Conservation (phyloP, 371 early-diverging fungal species). For the Saksenaea vasiformis region DNA sequence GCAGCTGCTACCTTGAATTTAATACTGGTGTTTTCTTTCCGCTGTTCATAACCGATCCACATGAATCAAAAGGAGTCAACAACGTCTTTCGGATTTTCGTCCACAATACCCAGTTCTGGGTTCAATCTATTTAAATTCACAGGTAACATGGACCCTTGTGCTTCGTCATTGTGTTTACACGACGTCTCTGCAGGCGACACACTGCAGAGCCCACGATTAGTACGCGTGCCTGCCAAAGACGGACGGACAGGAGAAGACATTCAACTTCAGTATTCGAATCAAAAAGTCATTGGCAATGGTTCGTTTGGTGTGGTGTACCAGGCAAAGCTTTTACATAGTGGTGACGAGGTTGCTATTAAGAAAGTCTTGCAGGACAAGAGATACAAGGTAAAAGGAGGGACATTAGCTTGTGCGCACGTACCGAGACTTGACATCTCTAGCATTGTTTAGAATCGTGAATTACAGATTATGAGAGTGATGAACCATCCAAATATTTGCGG, state of each 20-base stretch:
- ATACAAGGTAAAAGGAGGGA: slow-evolving; percentile 73
- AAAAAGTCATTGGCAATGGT: slow-evolving; percentile 92
- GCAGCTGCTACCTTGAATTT: not conserved
- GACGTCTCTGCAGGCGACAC: slow-evolving; percentile 10
- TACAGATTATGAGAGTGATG: slow-evolving; percentile 93
- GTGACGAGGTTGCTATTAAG: slow-evolving; percentile 89
- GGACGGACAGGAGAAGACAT: slow-evolving; percentile 81
- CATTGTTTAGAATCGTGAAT: slow-evolving; percentile 83
- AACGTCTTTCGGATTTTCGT: not conserved
- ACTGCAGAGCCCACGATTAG: slow-evolving; percentile 9
- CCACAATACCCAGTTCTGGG: not conserved
- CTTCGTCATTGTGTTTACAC: not conserved
- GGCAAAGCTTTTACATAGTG: slow-evolving; percentile 77
- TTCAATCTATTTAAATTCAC: not conserved
- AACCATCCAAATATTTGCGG: slow-evolving; percentile 88
- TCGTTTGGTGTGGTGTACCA: slow-evolving; percentile 97
- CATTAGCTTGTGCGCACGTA: not conserved
- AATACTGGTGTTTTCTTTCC: not conserved
- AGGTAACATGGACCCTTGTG: not conserved
- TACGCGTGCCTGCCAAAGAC: slow-evolving; percentile 72
- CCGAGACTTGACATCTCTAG: slow-evolving; percentile 1
- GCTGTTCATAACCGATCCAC: not conserved
- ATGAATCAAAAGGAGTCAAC: slow-evolving; percentile 4
- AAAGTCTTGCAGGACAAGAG: slow-evolving; percentile 95
- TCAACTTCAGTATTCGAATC: slow-evolving; percentile 87